Conservation (phyloP, 345 rosid genomes). For the Murraya paniculata region DNA sequence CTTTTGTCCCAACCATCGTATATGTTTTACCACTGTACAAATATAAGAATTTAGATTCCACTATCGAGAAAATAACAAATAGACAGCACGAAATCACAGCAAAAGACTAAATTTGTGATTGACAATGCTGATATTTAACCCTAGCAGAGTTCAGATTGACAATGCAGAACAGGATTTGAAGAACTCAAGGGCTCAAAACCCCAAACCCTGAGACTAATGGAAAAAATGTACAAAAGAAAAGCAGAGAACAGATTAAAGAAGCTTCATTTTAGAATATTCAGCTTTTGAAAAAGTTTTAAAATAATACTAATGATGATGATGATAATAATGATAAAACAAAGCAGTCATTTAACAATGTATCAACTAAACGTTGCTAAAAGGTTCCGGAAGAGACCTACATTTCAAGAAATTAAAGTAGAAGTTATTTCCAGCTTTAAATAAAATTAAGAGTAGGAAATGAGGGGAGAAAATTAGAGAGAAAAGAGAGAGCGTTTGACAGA, state of each 20-base stretch:
- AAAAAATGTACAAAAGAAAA: background rate
- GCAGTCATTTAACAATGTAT: background rate
- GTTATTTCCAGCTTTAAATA: background rate
- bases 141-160: background rate
- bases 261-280: background rate
- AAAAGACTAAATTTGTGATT: background rate
- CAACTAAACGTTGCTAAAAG: background rate
- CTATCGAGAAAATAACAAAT: background rate
- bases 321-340: background rate
- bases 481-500: background rate
- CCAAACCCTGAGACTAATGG: background rate
- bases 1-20: constrained; percentile 86
- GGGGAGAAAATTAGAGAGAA: background rate
- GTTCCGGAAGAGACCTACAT: background rate
- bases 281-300: background rate
- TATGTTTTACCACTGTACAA: constrained; percentile 82
- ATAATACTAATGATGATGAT: background rate
- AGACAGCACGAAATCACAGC: background rate
- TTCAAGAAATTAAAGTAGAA: background rate
- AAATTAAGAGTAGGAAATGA: background rate
- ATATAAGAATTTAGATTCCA: constrained; percentile 1
- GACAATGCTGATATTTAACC: background rate
- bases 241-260: background rate
- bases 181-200: background rate
- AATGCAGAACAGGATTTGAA: background rate